phyloP scores from a whole-genome alignment of 1,284 basidiomycete species.

The Fomes fomentarius region DNA sequence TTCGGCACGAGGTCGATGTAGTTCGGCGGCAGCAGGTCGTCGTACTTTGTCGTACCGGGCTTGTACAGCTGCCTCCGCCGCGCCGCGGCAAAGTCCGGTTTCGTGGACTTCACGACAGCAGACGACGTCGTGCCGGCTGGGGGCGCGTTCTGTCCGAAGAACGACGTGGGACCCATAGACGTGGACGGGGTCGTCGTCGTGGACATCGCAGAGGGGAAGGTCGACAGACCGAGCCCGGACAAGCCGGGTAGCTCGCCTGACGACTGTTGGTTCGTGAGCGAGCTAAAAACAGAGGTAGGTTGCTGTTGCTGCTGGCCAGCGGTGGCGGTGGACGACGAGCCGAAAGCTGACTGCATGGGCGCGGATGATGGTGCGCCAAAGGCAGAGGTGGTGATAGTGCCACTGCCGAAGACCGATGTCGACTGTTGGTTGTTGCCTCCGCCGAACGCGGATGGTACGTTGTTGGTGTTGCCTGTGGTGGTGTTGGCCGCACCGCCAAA shows the following conservation, averaged over 20 bases:
- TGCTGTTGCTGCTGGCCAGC: constrained; percentile 14
- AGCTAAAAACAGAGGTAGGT: constrained; percentile 33
- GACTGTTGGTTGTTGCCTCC: constrained; percentile 27
- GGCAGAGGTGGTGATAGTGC: constrained; percentile 32
- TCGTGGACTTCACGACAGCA: constrained; percentile 25
- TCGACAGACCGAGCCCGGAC: not conserved
- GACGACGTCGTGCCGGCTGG: constrained; percentile 26
- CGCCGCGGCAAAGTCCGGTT: constrained; percentile 48
- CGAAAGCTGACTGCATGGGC: constrained; percentile 36
- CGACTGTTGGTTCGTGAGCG: constrained; percentile 15
- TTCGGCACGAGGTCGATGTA: constrained; percentile 58
- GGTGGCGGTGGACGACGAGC: constrained; percentile 23
- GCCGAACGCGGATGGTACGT: constrained; percentile 33
- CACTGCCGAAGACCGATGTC: constrained; percentile 34
- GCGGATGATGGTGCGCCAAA: constrained; percentile 35
- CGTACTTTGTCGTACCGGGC: constrained; percentile 58
- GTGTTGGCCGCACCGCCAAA: constrained; percentile 18
- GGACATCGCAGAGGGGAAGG: not conserved
- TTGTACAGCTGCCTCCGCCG: constrained; percentile 40
- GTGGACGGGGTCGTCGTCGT: constrained; percentile 11
- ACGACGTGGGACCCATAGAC: constrained; percentile 28
- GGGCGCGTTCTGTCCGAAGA: constrained; percentile 27
- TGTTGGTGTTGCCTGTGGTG: too few species aligned
- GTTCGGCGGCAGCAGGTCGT: constrained; percentile 57
- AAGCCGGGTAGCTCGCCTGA: not conserved